Percentiles rank a stretch among this genome's conserved stretches.
phyloP scores from a whole-genome alignment of 768 basidiomycete species.

The Ramaria rubella region DNA sequence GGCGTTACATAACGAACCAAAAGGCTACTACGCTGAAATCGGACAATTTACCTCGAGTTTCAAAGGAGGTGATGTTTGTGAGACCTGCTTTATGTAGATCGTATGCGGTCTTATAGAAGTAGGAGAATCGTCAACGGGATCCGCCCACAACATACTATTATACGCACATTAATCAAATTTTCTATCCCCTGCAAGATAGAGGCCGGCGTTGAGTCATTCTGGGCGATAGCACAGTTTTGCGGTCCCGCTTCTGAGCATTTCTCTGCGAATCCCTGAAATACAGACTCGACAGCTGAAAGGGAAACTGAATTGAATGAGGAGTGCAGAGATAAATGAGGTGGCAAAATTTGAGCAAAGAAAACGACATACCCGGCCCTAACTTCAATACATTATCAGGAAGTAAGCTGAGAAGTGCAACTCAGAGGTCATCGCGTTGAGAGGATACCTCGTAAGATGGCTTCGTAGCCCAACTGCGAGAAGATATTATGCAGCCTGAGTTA shows the following conservation, averaged over 20 bases:
- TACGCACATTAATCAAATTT: slow-evolving; percentile 17
- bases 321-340: neutral
- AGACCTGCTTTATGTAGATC: neutral
- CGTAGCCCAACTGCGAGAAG: neutral
- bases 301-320: neutral
- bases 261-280: neutral
- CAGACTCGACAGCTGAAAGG: neutral
- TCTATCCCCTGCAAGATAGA: slow-evolving; percentile 18
- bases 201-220: slow-evolving; percentile 13
- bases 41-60: neutral
- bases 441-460: neutral
- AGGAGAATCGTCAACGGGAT: slow-evolving; percentile 20
- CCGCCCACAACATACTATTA: slow-evolving; percentile 19
- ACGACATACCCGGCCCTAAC: neutral
- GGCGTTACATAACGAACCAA: neutral
- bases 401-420: neutral
- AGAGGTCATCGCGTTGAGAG: neutral
- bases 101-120: slow-evolving; percentile 2
- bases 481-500: neutral
- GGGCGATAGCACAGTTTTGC: slow-evolving; percentile 20
- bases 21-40: neutral
- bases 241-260: slow-evolving; percentile 21
- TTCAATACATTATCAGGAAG: neutral
- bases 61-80: slow-evolving; percentile 1
- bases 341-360: neutral